A percentile compares a stretch with the other conserved stretches of the same genome.
These are phyloP conservation scores for Ambrosiella beaveri DNA, from an alignment of 2,329 filamentous ascomycete genomes.

Conservation along the genomic window DNA sequence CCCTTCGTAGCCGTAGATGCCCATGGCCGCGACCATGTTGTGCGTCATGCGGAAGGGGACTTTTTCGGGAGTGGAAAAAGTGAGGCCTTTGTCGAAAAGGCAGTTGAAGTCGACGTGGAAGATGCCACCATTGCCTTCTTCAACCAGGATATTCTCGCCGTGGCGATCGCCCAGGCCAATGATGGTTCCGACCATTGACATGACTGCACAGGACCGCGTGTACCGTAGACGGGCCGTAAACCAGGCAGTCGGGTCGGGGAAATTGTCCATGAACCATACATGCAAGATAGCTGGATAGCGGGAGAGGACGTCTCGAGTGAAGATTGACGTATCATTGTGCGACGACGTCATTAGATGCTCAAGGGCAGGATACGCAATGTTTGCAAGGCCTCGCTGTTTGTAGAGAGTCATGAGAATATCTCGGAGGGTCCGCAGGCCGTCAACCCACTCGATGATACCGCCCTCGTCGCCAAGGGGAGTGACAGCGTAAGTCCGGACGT, in stretches of 20 bases:
- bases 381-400: slow-evolving; percentile 48
- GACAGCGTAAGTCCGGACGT: slow-evolving; percentile 94
- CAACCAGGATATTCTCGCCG: slow-evolving; percentile 89
- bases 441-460: slow-evolving; percentile 96
- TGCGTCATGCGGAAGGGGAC: slow-evolving; percentile 95
- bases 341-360: slow-evolving; percentile 27
- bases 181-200: slow-evolving; percentile 98
- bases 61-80: slow-evolving; percentile 83
- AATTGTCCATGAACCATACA: slow-evolving; percentile 90
- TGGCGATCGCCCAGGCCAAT: slow-evolving; percentile 87
- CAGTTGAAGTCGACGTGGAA: slow-evolving; percentile 99
- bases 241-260: slow-evolving; percentile 84
- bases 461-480: slow-evolving; percentile 96
- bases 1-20: slow-evolving; percentile 81
- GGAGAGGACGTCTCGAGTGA: slow-evolving; percentile 45
- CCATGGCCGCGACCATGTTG: slow-evolving; percentile 98
- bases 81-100: slow-evolving; percentile 93
- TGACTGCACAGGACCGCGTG: slow-evolving; percentile 86
- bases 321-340: slow-evolving; percentile 46
- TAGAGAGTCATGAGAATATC: slow-evolving; percentile 76
- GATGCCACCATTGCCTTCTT: slow-evolving; percentile 82
- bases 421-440: slow-evolving; percentile 81
- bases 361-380: slow-evolving; percentile 52
- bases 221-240: slow-evolving; percentile 78
- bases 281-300: slow-evolving; percentile 72